Conservation (phyloP, 352 stramenopile species). For the Sclerospora graminicola region DNA sequence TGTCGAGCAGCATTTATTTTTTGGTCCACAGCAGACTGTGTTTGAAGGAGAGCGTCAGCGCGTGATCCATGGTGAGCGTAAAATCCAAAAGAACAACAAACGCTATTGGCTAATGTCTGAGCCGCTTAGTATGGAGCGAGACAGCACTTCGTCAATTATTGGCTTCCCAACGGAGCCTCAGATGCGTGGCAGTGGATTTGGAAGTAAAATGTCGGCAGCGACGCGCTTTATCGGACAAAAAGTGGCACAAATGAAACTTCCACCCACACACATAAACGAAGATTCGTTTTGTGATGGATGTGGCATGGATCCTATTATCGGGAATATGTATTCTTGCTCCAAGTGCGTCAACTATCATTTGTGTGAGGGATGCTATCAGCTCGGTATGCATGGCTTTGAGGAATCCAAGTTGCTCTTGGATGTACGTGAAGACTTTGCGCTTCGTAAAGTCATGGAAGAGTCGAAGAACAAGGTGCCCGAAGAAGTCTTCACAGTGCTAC, state of each 20-base stretch:
- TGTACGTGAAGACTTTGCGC: constrained; percentile 73
- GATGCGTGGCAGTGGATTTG: constrained; percentile 23
- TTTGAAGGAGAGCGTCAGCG: constrained; percentile 72
- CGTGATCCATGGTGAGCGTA: constrained; percentile 80
- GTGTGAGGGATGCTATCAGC: constrained; percentile 77
- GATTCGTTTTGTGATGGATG: constrained; percentile 87
- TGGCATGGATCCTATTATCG: constrained; percentile 81
- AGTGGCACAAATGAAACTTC: constrained; percentile 70
- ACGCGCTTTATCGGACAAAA: constrained; percentile 73
- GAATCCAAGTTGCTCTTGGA: constrained; percentile 65
- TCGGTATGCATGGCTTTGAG: constrained; percentile 77
- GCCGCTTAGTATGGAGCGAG: constrained; percentile 65
- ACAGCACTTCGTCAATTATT: constrained; percentile 70
- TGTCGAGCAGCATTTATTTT: constrained; percentile 72
- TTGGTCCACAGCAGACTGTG: constrained; percentile 56
- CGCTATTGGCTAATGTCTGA: constrained; percentile 81
- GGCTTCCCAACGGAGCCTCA: constrained; percentile 40
- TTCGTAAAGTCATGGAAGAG: constrained; percentile 63
- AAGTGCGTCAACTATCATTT: constrained; percentile 78
- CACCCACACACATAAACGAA: constrained; percentile 65
- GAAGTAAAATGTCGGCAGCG: constrained; percentile 56
- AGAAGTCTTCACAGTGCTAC: constrained; percentile 71
- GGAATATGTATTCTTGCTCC: constrained; percentile 85
- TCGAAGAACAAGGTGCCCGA: constrained; percentile 71
- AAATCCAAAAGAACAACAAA: constrained; percentile 78